A percentile compares a stretch with the other conserved stretches of the same genome.
These are phyloP conservation scores for Chaetomium cochliodes DNA, from an alignment of 495 filamentous ascomycete species.

Conservation along the genomic window DNA sequence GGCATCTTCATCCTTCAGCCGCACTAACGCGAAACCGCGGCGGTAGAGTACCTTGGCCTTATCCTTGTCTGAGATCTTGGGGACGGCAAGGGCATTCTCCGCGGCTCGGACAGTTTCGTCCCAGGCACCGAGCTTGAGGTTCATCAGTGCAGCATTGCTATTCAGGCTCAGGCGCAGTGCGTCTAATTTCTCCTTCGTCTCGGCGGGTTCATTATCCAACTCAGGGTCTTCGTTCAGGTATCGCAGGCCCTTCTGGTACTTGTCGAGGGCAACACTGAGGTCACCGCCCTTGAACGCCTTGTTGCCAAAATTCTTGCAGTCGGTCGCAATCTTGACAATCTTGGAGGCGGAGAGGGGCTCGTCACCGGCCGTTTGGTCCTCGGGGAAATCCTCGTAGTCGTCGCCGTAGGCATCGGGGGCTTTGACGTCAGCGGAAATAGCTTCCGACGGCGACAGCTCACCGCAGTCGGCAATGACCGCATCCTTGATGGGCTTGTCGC, in stretches of 20 bases:
- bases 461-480: constrained; percentile 82
- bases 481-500: constrained; percentile 75
- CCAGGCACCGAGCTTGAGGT: constrained; percentile 73
- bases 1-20: constrained; percentile 80
- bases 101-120: constrained; percentile 68
- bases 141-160: constrained; percentile 51
- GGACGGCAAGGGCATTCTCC: constrained; percentile 67
- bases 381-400: constrained; percentile 93
- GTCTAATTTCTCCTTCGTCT: constrained; percentile 64
- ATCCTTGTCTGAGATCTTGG: constrained; percentile 67
- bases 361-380: constrained; percentile 61
- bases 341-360: constrained; percentile 57
- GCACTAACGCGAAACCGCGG: constrained; percentile 68
- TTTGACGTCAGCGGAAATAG: constrained; percentile 59
- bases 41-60: constrained; percentile 86
- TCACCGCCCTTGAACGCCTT: constrained; percentile 82
- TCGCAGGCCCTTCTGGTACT: constrained; percentile 96
- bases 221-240: constrained; percentile 89
- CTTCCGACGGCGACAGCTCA: constrained; percentile 70
- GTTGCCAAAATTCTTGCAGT: constrained; percentile 90
- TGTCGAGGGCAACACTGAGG: constrained; percentile 69
- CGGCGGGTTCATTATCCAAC: constrained; percentile 64
- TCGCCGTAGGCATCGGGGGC: constrained; percentile 79
- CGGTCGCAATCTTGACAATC: constrained; percentile 75
- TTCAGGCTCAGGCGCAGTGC: constrained; percentile 54